Evolutionary conservation across 345 rosid genomes (phyloP).

Genomic region (Ceriops zippeliana): DNA sequence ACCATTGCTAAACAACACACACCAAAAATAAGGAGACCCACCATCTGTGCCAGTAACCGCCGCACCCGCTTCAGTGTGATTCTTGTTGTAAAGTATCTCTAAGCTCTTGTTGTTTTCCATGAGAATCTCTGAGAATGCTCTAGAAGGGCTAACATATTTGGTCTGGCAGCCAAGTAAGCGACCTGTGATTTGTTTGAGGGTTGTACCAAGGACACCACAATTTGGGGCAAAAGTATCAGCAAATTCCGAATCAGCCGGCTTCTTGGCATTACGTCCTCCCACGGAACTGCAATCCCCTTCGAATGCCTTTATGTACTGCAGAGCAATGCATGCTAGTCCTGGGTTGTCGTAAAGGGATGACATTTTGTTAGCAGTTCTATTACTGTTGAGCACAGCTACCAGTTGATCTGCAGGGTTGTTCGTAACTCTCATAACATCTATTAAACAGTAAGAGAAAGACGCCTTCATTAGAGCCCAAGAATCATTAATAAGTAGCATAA

Average conservation of each 20-base stretch:
- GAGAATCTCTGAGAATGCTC: constrained; percentile 57
- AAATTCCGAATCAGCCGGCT: constrained; percentile 54
- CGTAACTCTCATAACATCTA: constrained; percentile 42
- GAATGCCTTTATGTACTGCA: constrained; percentile 70
- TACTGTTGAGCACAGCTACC: constrained; percentile 43
- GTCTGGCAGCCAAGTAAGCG: constrained; percentile 62
- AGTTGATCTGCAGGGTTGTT: constrained; percentile 68
- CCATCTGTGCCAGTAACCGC: constrained; percentile 56
- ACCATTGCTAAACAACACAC: constrained; percentile 70
- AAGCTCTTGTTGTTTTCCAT: constrained; percentile 49
- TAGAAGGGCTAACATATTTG: constrained; percentile 42
- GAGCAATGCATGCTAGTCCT: constrained; percentile 68
- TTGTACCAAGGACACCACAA: constrained; percentile 48
- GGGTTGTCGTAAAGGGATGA: constrained; percentile 49
- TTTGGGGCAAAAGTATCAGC: constrained; percentile 61
- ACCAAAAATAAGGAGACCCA: constrained; percentile 70
- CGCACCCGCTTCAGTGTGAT: constrained; percentile 73
- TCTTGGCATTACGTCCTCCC: constrained; percentile 61
- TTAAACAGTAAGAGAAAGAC: constrained; percentile 1
- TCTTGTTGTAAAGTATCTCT: constrained; percentile 46
- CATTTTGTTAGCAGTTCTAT: constrained; percentile 53
- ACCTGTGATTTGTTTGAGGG: constrained; percentile 58
- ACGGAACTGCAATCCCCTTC: constrained; percentile 56
- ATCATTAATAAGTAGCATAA: background rate
- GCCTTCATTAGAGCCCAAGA: background rate